A percentile compares a stretch with the other conserved stretches of the same genome.
These are phyloP conservation scores for Trichoderma endophyticum DNA, from an alignment of 2,329 filamentous ascomycete species.

Conservation along the genomic window DNA sequence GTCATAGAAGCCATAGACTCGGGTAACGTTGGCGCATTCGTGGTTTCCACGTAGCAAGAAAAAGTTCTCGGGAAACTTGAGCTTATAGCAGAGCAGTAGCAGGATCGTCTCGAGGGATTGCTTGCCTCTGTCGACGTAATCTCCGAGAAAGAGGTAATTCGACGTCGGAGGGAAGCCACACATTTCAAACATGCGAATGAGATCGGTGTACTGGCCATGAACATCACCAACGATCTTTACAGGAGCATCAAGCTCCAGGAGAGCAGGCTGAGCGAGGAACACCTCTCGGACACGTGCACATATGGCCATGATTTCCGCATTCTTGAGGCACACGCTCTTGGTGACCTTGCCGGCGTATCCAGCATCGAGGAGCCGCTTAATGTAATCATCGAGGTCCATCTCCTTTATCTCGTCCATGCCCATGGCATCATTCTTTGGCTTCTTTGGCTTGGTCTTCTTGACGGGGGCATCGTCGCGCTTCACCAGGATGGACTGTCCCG, in stretches of 20 bases:
- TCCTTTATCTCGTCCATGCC: slow-evolving; percentile 89
- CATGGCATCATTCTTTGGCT: slow-evolving; percentile 54
- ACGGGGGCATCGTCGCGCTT: slow-evolving; percentile 72
- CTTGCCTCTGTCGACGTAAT: slow-evolving; percentile 96
- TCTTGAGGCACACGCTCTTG: slow-evolving; percentile 95
- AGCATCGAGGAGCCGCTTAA: slow-evolving; percentile 87
- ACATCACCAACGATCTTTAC: slow-evolving; percentile 98
- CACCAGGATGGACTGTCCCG: slow-evolving; percentile 86
- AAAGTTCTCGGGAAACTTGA: slow-evolving; percentile 97
- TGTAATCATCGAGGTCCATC: slow-evolving; percentile 95
- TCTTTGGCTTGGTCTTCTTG: slow-evolving; percentile 37
- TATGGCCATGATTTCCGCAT: slow-evolving; percentile 93
- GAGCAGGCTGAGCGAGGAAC: slow-evolving; percentile 84
- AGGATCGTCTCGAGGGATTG: slow-evolving; percentile 94
- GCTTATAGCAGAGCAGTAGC: slow-evolving; percentile 89
- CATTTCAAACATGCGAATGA: slow-evolving; percentile 98
- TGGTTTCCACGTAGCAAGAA: slow-evolving; percentile 93
- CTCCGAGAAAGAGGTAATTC: slow-evolving; percentile 91
- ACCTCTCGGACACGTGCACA: slow-evolving; percentile 86
- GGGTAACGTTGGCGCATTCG: slow-evolving; percentile 92
- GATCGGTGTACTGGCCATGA: slow-evolving; percentile 92
- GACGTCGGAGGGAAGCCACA: slow-evolving; percentile 89
- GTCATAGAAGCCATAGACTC: slow-evolving; percentile 96
- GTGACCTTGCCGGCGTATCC: slow-evolving; percentile 96
- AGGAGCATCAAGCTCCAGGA: slow-evolving; percentile 87